phyloP scores from a whole-genome alignment of 2,329 filamentous ascomycete genomes.

The Talaromyces sp. region DNA sequence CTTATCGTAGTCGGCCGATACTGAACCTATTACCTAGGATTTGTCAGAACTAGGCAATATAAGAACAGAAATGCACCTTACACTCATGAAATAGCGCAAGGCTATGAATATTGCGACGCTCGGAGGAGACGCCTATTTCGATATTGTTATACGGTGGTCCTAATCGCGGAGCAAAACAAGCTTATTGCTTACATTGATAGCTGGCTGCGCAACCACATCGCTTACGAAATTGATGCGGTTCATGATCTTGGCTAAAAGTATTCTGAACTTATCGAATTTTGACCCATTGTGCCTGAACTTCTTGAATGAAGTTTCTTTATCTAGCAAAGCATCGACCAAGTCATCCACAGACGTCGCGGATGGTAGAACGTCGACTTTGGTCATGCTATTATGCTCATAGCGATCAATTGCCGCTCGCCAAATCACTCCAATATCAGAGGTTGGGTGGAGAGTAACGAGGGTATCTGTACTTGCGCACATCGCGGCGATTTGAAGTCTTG shows the following conservation, averaged over 20 bases:
- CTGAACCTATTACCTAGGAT: not conserved
- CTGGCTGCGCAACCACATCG: constrained; percentile 4
- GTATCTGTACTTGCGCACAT: not conserved
- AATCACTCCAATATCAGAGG: not conserved
- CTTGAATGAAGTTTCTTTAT: not conserved
- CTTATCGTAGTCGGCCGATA: constrained; percentile 1
- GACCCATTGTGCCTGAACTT: not conserved
- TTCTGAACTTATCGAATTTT: not conserved
- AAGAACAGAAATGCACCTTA: not conserved
- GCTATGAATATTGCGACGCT: not conserved
- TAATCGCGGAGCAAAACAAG: not conserved
- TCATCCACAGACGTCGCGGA: not conserved
- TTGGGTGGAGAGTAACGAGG: not conserved
- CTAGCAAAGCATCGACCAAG: not conserved
- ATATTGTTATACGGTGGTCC: not conserved
- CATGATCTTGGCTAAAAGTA: not conserved
- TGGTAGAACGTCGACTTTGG: not conserved
- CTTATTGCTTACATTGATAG: not conserved
- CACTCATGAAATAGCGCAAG: not conserved
- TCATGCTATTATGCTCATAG: not conserved
- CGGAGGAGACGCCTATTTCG: not conserved
- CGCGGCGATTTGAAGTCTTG: not conserved
- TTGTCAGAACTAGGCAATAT: not conserved
- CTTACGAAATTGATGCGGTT: not conserved
- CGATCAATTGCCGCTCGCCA: constrained; percentile 2